Conservation (phyloP, 805 yeast species). For the Wickerhamiella occidentalis region DNA sequence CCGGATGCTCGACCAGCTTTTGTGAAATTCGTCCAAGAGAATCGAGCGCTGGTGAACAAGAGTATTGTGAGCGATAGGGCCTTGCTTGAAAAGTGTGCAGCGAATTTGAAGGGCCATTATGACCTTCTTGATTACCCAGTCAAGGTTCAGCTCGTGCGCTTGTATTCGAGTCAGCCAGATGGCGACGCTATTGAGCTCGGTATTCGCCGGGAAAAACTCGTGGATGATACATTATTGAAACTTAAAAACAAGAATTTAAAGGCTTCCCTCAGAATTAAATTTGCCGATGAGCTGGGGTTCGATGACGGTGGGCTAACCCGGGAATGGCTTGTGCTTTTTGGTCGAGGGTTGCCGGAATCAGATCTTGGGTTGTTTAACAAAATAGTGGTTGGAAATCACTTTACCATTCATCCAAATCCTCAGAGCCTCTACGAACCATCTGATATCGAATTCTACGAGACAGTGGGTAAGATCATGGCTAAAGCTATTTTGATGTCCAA, state of each 20-base stretch:
- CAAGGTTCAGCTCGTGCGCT: neutral
- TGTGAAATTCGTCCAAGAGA: neutral
- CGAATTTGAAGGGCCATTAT: neutral
- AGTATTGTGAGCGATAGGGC: neutral
- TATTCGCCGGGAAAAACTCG: neutral
- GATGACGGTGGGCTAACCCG: constrained; percentile 99
- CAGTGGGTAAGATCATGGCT: constrained; percentile 96
- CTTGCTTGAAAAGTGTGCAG: neutral
- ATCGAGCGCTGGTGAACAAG: neutral
- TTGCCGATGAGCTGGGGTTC: constrained; percentile 97
- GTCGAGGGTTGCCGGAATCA: constrained; percentile 98
- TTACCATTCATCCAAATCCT: constrained; percentile 96
- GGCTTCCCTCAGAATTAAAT: constrained; percentile 93
- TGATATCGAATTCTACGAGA: constrained; percentile 93
- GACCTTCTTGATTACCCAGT: neutral
- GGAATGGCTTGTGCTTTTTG: constrained; percentile 88
- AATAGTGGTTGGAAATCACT: constrained; percentile 94
- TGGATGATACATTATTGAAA: neutral
- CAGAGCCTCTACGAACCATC: constrained; percentile 83
- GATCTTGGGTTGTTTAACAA: constrained; percentile 94
- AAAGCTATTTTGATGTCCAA: constrained; percentile 97
- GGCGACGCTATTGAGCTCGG: neutral
- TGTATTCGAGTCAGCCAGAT: neutral
- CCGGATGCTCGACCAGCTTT: neutral
- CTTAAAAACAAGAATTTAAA: constrained; percentile 31